These are phyloP conservation scores for Cordyceps javanica DNA, from an alignment of 2,329 filamentous ascomycete genomes.

Conservation along the genomic window DNA sequence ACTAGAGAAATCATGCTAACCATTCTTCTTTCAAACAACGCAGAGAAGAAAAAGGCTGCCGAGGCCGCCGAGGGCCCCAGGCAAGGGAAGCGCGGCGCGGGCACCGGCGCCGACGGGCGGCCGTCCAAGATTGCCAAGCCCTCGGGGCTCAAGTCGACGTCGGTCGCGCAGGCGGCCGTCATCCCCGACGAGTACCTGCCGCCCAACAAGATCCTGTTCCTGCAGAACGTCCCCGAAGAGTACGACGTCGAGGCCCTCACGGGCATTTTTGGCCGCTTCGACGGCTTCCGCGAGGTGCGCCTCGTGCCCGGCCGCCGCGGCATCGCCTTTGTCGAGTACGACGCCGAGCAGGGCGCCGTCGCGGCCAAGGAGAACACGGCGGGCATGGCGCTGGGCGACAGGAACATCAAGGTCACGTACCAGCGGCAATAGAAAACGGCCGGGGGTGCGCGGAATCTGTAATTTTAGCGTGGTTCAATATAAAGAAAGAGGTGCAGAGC, in stretches of 20 bases:
- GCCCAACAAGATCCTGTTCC: slow-evolving; percentile 93
- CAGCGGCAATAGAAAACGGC: slow-evolving; percentile 71
- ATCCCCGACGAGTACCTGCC: slow-evolving; percentile 97
- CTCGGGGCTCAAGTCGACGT: slow-evolving; percentile 68
- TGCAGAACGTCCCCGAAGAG: slow-evolving; percentile 86
- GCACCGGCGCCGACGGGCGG: slow-evolving; percentile 43
- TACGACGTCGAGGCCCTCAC: slow-evolving; percentile 76
- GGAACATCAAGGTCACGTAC: slow-evolving; percentile 91
- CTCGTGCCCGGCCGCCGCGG: slow-evolving; percentile 79
- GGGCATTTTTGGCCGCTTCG: slow-evolving; percentile 78
- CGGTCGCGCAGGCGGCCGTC: slow-evolving; percentile 59
- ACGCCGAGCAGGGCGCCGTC: slow-evolving; percentile 82
- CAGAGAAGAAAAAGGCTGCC: slow-evolving; percentile 71
- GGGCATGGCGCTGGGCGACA: slow-evolving; percentile 70
- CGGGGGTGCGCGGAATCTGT: background rate
- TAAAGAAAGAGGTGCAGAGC: no score
- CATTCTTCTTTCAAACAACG: background rate
- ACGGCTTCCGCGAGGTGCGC: slow-evolving; percentile 90
- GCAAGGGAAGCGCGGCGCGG: slow-evolving; percentile 58
- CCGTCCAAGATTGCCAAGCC: slow-evolving; percentile 59
- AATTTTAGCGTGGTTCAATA: slow-evolving; percentile 9
- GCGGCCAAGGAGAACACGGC: slow-evolving; percentile 89
- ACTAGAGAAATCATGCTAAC: background rate
- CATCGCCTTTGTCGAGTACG: slow-evolving; percentile 96
- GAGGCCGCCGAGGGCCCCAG: slow-evolving; percentile 75